Conservation (phyloP, 2,329 filamentous ascomycete genomes). For the Cladophialophora exuberans region DNA sequence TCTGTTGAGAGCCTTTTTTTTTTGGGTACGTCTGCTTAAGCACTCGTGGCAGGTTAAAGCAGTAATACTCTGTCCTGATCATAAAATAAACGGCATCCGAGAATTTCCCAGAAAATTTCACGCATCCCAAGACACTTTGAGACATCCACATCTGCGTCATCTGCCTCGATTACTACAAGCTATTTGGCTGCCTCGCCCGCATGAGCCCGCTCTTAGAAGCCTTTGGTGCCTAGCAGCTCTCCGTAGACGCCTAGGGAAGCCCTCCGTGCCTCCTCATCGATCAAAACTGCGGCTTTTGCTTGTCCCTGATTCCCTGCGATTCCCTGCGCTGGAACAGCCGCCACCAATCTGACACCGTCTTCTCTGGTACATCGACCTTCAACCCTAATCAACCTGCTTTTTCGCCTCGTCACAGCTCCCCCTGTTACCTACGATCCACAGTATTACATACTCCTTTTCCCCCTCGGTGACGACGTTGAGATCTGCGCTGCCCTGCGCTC, state of each 20-base stretch:
- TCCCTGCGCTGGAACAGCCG: background rate
- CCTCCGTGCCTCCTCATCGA: conserved; percentile 4
- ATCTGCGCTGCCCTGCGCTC: conserved; percentile 2
- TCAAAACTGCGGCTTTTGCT: conserved; percentile 13
- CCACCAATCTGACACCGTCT: background rate
- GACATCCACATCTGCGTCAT: conserved; percentile 6
- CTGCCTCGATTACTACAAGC: background rate
- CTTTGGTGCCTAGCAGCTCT: no score
- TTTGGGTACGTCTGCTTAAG: no score
- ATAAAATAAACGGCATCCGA: background rate
- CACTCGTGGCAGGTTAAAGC: no score
- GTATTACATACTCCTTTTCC: conserved; percentile 15
- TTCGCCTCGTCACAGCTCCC: conserved; percentile 11
- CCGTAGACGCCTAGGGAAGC: conserved; percentile 1
- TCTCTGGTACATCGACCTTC: background rate
- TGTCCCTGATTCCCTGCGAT: background rate
- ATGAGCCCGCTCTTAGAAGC: no score
- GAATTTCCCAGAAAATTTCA: conserved; percentile 11
- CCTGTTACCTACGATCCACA: conserved; percentile 9
- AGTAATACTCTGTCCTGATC: no score
- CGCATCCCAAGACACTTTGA: background rate
- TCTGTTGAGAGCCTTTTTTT: no score
- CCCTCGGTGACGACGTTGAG: conserved; percentile 12
- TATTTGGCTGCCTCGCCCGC: conserved; percentile 2
- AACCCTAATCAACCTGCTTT: background rate